phyloP scores from a whole-genome alignment of 441 rosid species.

The Pelargonium fulgidum region DNA sequence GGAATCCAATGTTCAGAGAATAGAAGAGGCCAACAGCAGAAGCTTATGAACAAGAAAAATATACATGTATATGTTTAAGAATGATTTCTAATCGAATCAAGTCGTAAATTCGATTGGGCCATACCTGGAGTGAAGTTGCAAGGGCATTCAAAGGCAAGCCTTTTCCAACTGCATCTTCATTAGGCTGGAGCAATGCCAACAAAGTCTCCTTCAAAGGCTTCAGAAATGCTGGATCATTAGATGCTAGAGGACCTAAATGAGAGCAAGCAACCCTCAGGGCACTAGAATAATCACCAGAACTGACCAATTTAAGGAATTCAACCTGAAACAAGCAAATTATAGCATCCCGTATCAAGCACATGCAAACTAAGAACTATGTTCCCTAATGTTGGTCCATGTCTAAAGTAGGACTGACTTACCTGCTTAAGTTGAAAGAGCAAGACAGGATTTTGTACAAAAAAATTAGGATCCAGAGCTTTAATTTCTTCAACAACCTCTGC shows the following conservation, averaged over 20 bases:
- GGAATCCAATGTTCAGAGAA: background rate
- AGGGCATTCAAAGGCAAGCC: slow-evolving; percentile 66
- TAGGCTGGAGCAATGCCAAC: slow-evolving; percentile 60
- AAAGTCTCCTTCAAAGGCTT: slow-evolving; percentile 88
- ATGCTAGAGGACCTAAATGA: slow-evolving; percentile 84
- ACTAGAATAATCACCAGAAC: slow-evolving; percentile 62
- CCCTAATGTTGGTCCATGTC: background rate
- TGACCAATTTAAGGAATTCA: slow-evolving; percentile 77
- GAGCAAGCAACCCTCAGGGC: slow-evolving; percentile 75
- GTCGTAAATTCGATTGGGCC: background rate
- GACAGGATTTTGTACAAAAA: slow-evolving; percentile 58
- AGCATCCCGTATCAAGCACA: background rate
- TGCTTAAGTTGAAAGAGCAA: slow-evolving; percentile 83
- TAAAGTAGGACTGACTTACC: slow-evolving; percentile 31
- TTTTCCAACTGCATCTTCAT: slow-evolving; percentile 44
- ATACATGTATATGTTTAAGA: background rate
- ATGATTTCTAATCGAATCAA: background rate
- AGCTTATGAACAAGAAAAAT: background rate
- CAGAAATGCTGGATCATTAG: slow-evolving; percentile 52
- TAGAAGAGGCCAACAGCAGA: background rate
- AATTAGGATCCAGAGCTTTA: slow-evolving; percentile 57
- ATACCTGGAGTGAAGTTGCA: slow-evolving; percentile 82
- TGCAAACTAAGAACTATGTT: background rate
- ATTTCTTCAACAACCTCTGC: slow-evolving; percentile 73
- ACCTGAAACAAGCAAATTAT: slow-evolving; percentile 36